phyloP scores from a whole-genome alignment of 2,329 filamentous ascomycete species.

The Talaromyces sp. region DNA sequence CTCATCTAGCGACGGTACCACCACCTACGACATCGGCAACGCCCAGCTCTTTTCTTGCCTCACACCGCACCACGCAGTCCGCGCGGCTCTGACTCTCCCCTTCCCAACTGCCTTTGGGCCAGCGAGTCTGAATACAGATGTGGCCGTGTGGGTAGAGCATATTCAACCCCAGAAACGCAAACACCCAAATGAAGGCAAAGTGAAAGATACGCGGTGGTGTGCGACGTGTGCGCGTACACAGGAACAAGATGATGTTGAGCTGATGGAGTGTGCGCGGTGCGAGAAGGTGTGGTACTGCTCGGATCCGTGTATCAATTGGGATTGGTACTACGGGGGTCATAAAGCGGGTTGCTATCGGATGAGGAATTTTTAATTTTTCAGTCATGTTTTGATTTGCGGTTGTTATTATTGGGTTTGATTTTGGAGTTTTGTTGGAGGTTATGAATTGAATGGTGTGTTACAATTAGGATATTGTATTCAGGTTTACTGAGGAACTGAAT shows the following conservation, averaged over 20 bases:
- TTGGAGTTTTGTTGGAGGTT: too few relatives aligned
- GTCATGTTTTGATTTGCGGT: too few relatives aligned
- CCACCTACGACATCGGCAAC: conserved; percentile 14
- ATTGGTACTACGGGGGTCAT: not conserved
- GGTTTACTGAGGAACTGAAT: too few relatives aligned
- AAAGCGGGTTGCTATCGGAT: not conserved
- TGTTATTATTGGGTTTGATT: too few relatives aligned
- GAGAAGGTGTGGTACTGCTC: not conserved
- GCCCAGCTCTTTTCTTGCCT: conserved; percentile 16
- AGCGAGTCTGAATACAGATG: not conserved
- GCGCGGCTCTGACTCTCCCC: conserved; percentile 26
- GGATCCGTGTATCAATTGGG: not conserved
- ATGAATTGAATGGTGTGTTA: too few relatives aligned
- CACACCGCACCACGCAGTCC: conserved; percentile 19
- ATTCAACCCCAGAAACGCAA: not conserved
- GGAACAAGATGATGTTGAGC: not conserved
- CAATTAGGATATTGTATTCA: too few relatives aligned
- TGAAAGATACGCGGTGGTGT: not conserved
- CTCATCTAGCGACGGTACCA: conserved; percentile 8
- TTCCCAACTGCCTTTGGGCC: conserved; percentile 22
- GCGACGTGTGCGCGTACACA: not conserved
- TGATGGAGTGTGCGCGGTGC: not conserved
- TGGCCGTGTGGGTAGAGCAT: not conserved
- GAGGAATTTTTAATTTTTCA: not conserved
- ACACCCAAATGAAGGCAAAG: not conserved